Evolutionary conservation across 1,139 yeast species (phyloP).

Genomic region (Groenewaldozyma auringiensis): DNA sequence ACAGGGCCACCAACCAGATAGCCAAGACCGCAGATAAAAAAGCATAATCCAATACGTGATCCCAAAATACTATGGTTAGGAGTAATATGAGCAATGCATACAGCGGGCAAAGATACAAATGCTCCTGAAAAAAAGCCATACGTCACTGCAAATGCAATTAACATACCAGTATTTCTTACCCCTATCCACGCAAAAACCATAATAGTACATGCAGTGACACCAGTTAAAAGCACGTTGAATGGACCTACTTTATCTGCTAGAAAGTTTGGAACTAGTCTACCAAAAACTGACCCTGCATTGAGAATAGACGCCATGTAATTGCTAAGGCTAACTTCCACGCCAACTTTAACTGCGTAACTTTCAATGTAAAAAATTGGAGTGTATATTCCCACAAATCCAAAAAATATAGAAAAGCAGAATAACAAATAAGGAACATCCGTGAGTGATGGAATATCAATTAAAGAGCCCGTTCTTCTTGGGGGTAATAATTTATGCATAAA

Average conservation of each 20-base stretch:
- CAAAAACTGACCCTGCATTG: slow-evolving; percentile 43
- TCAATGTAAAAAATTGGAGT: slow-evolving; percentile 36
- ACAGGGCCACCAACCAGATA: slow-evolving; percentile 47
- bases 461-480: slow-evolving; percentile 14
- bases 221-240: slow-evolving; percentile 32
- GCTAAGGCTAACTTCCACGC: slow-evolving; percentile 21
- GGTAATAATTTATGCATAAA: slow-evolving; percentile 28
- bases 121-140: slow-evolving; percentile 43
- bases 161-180: slow-evolving; percentile 15
- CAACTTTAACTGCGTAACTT: slow-evolving; percentile 32
- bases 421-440: slow-evolving; percentile 16
- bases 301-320: slow-evolving; percentile 39
- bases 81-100: slow-evolving; percentile 43
- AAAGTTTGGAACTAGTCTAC: slow-evolving; percentile 43
- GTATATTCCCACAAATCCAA: slow-evolving; percentile 32
- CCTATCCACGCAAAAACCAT: slow-evolving; percentile 21
- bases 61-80: slow-evolving; percentile 33
- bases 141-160: slow-evolving; percentile 35
- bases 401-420: slow-evolving; percentile 20
- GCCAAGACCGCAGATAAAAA: slow-evolving; percentile 47
- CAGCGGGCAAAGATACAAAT: slow-evolving; percentile 36
- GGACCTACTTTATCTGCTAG: slow-evolving; percentile 38
- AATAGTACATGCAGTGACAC: slow-evolving; percentile 22
- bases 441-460: slow-evolving; percentile 16
- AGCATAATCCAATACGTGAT: slow-evolving; percentile 53